These are phyloP conservation scores for Nematocida ausubeli DNA, from an alignment of 371 early-diverging fungal species.

Conservation along the genomic window DNA sequence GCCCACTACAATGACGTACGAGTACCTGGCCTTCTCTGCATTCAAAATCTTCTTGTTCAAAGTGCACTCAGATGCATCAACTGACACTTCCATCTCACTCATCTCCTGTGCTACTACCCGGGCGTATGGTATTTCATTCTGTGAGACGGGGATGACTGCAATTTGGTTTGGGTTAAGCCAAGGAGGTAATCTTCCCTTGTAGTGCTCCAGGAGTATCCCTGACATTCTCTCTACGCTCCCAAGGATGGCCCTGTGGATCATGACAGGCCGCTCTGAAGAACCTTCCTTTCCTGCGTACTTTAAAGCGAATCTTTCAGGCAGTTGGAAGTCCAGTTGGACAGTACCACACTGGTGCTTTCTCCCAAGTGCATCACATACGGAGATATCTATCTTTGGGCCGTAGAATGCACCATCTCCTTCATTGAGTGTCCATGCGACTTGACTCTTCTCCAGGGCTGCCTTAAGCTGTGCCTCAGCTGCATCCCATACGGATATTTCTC, in stretches of 20 bases:
- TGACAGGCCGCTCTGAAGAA: constrained; percentile 78
- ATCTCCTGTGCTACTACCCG: constrained; percentile 66
- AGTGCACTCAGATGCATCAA: constrained; percentile 77
- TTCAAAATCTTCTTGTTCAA: constrained; percentile 90
- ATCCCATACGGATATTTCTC: constrained; percentile 82
- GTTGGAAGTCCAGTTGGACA: constrained; percentile 92
- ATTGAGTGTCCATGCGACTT: constrained; percentile 79
- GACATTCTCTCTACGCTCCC: constrained; percentile 95
- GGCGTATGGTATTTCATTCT: constrained; percentile 65
- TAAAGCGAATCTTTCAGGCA: constrained; percentile 83
- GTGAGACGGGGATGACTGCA: constrained; percentile 72
- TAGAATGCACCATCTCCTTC: constrained; percentile 99
- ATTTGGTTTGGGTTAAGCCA: constrained; percentile 95
- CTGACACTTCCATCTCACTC: constrained; percentile 73
- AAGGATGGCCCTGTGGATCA: constrained; percentile 95
- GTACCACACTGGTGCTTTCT: constrained; percentile 94
- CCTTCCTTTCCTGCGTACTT: constrained; percentile 74
- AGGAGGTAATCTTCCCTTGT: constrained; percentile 84
- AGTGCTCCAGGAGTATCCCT: constrained; percentile 90
- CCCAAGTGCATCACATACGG: constrained; percentile 82
- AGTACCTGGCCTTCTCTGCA: constrained; percentile 79
- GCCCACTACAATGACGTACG: constrained; percentile 86
- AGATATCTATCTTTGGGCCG: constrained; percentile 98
- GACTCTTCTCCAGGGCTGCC: constrained; percentile 75
- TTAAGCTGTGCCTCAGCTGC: constrained; percentile 77